Conservation (phyloP, 164 flowering plant species). For the Warburgia ugandensis region DNA sequence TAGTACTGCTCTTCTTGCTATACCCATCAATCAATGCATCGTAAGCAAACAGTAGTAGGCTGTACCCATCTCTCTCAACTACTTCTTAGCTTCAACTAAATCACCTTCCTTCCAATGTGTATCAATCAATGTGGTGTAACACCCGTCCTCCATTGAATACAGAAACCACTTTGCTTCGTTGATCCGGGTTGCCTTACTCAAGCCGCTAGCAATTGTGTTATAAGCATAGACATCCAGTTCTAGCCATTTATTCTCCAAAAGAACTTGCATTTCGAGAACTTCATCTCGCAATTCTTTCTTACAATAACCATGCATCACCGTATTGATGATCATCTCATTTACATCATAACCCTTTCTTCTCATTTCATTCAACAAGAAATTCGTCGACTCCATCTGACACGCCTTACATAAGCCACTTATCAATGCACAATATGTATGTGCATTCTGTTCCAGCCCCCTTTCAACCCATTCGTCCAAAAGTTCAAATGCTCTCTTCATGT, state of each 20-base stretch:
- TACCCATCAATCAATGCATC: constrained; percentile 62
- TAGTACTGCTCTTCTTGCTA: constrained; percentile 48
- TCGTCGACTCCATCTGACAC: constrained; percentile 43
- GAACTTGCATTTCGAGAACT: constrained; percentile 30
- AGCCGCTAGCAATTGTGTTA: constrained; percentile 30
- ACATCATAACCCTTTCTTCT: constrained; percentile 41
- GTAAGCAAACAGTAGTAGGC: constrained; percentile 52
- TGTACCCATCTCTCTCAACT: constrained; percentile 47
- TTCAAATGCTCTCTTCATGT: constrained; percentile 31
- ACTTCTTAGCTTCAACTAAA: constrained; percentile 47
- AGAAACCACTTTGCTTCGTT: constrained; percentile 47
- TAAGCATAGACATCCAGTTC: constrained; percentile 24
- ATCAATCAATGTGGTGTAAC: constrained; percentile 55
- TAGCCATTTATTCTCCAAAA: constrained; percentile 47
- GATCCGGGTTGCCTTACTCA: constrained; percentile 25
- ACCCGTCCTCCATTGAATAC: constrained; percentile 31
- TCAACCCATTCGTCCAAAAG: constrained; percentile 42
- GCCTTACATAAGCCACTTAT: constrained; percentile 47
- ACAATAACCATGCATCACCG: constrained; percentile 37
- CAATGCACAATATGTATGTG: constrained; percentile 45
- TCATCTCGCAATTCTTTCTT: constrained; percentile 41
- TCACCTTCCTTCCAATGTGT: constrained; percentile 68
- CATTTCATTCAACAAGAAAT: constrained; percentile 43
- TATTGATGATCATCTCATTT: constrained; percentile 34
- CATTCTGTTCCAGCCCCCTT: constrained; percentile 37